A percentile compares a stretch with the other conserved stretches of the same genome.
Conservation (phyloP, 176 grass and related monocot species). For the Paspalum notatum region DNA sequence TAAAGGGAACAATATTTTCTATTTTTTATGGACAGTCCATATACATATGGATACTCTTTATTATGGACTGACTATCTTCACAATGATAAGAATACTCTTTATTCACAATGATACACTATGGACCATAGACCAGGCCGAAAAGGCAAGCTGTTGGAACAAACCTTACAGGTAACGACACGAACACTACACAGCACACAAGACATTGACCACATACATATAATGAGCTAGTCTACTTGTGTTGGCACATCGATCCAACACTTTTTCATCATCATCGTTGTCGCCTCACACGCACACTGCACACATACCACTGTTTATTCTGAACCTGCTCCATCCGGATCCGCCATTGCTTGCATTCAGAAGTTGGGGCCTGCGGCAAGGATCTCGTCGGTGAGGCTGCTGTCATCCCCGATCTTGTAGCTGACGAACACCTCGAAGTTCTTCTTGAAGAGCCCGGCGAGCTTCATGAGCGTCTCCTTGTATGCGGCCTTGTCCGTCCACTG, state of each 20-base stretch:
- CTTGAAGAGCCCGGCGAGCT: conserved; percentile 87
- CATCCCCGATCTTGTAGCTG: conserved; percentile 78
- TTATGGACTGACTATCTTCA: too few relatives aligned
- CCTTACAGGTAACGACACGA: neutral
- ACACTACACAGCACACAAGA: conserved; percentile 8
- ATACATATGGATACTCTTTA: too few relatives aligned
- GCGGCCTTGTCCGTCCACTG: conserved; percentile 86
- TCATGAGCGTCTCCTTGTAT: conserved; percentile 85
- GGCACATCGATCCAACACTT: conserved; percentile 24
- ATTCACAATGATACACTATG: too few relatives aligned
- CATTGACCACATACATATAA: conserved; percentile 31
- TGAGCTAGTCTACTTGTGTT: conserved; percentile 25
- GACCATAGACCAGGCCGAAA: too few relatives aligned
- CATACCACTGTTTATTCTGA: conserved; percentile 52
- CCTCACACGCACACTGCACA: neutral
- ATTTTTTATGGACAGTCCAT: too few relatives aligned
- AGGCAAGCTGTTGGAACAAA: conserved; percentile 15
- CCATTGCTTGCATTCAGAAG: conserved; percentile 58
- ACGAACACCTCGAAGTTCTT: conserved; percentile 99
- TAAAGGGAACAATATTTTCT: too few relatives aligned
- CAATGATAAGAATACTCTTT: too few relatives aligned
- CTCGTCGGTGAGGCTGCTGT: conserved; percentile 76
- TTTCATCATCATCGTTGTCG: conserved; percentile 35
- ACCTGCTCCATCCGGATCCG: conserved; percentile 25
- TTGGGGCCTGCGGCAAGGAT: conserved; percentile 94